Evolutionary conservation across 2,329 filamentous ascomycete genomes (phyloP), one percentile per base, ranked within the genome.

Genomic region (Fusarium clavum): DNA sequence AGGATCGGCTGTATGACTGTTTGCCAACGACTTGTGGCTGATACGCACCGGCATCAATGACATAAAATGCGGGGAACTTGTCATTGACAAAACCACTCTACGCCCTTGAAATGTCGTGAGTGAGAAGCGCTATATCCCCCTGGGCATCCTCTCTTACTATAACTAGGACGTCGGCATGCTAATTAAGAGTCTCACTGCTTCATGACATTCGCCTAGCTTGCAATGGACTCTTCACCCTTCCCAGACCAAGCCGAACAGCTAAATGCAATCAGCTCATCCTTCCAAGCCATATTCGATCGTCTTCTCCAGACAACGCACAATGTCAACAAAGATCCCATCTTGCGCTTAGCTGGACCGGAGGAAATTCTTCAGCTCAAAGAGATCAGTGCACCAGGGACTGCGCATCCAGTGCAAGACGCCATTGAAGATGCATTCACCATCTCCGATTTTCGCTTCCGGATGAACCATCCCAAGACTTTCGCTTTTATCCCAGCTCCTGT

Each of bases 401-500:
- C 52, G 16, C 61, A 64, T 18, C 24, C 24, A 2, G 30, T 64
- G 2, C 22, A 34, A 10, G 24, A 51, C 1, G 52, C 46, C 12
- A 64, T 64, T 12, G 46, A 64, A 6, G 60, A 64, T 43, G 61
- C 18, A 8, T 64, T 64, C 22, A 45, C 32, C 2, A 64, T 64
- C 29, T 43, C 32, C 8, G 27, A 64, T 24, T 64, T 52, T 14
- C 60, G 61, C 14, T 51, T 64, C 41, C 45, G 61, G 18, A 64
- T 29, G 60, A 64, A 65, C 3, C 61, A 64, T 6, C 53, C 61
- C 14, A 55, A 56, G 9, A 41, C 40, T 9, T 64, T 64, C 14
- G 49, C 52, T 3, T 64, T 64, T 20, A 18, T 64, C 5, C 61
- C 61, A 11, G 34, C 45, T 3, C 61, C 61, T n/a, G 29, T 58